Evolutionary conservation across 805 yeast genomes (phyloP), one percentile per base, ranked within the genome.

Genomic region (Zygoascus ofunaensis): DNA sequence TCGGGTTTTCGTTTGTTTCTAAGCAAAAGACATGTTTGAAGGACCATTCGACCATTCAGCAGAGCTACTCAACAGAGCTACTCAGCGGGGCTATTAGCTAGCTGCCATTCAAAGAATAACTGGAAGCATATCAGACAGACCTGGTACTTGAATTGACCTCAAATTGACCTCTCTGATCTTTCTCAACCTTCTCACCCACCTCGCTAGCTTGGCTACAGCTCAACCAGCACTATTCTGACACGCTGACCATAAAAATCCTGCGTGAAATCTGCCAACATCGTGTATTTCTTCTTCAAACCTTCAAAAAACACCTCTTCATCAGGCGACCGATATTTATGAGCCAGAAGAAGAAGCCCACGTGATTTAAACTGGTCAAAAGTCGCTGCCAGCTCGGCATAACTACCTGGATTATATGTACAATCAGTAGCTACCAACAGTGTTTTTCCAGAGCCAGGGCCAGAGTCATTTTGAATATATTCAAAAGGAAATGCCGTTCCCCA

Each of bases 361-460:
- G 10, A 7, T 3, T 10, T 19, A 3, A 41, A 14, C 8, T 19
- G n/a, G 7, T n/a, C 20, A 5, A 41, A 19, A 3, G 39, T 30
- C 14, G 23, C 21, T 15, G 67, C 49, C 37, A 69, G 46, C 0
- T 60, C 53, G 34, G 62, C 66, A 45, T 65, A 69, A 49, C 66
- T 65, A 21, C 60, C 51, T 1, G 70, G 65, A 45, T 69, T 69
- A 45, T 69, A 69, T 0, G 71, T 68, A 41, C 73, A 69, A 48
- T 69, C 73, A 3, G 72, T 64, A 2, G 58, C 56, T 1, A 70
- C 48, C 7, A 69, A 62, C 17, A 69, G 35, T 46, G 73, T 57
- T 65, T 44, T 33, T 22, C 32, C 43, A 26, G 28, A 37, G 38
- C 39, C 17, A 33, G 41, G 12, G 17, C 34, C n/a, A 18, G 33